These are phyloP conservation scores for Ceriops tagal DNA, from an alignment of 345 rosid genomes.

Conservation along the genomic window DNA sequence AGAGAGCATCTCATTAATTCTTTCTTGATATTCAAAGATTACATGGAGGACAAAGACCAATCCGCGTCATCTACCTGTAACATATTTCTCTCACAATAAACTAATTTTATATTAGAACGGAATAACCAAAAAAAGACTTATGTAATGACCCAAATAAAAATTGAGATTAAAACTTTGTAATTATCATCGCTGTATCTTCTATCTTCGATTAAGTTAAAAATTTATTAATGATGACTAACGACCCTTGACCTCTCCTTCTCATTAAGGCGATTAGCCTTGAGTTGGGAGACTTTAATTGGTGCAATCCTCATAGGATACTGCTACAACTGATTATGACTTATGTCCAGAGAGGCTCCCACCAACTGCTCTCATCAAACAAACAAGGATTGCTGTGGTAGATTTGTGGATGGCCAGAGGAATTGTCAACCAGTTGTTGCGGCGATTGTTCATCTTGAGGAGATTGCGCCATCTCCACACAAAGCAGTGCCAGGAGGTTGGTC, in stretches of 20 bases:
- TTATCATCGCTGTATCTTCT: not conserved
- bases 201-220: slow-evolving; percentile 5
- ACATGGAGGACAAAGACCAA: slow-evolving; percentile 2
- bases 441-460: slow-evolving; percentile 19
- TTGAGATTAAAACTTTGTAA: no score
- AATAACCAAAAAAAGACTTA: no score
- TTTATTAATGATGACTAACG: slow-evolving; percentile 14
- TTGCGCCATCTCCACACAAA: slow-evolving; percentile 51
- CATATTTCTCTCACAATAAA: slow-evolving; percentile 12
- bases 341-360: slow-evolving; percentile 62
- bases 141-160: no score
- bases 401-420: slow-evolving; percentile 11
- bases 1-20: not conserved
- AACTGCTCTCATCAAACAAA: slow-evolving; percentile 16
- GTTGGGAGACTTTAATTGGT: slow-evolving; percentile 38
- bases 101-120: not conserved
- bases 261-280: slow-evolving; percentile 18
- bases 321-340: not conserved
- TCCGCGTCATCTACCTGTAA: slow-evolving; percentile 20
- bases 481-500: slow-evolving; percentile 48
- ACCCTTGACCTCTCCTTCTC: slow-evolving; percentile 36
- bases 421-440: slow-evolving; percentile 16
- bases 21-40: slow-evolving; percentile 4
- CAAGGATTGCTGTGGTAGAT: slow-evolving; percentile 9
- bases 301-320: slow-evolving; percentile 3